Evolutionary conservation across 805 yeast species (phyloP), one percentile per base, ranked within the genome.

Genomic region (Myxozyma nipponensis): DNA sequence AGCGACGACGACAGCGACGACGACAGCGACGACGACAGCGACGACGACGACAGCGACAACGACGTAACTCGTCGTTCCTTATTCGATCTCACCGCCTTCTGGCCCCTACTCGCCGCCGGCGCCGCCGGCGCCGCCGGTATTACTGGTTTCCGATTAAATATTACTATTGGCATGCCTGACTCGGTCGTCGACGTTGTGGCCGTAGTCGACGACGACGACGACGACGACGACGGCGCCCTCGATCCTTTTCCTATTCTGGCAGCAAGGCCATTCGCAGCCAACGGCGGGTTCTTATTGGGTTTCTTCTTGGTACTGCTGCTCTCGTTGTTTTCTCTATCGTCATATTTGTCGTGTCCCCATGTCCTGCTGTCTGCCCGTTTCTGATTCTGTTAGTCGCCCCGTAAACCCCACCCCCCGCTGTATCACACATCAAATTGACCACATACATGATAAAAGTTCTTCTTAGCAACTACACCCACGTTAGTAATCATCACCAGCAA

Each of bases 231-330:
- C n/a, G n/a, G n/a, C n/a, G n/a, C n/a, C n/a, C n/a, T n/a, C n/a
- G n/a, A n/a, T n/a, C n/a, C 30, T 32, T 53, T 53, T 21, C 55
- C 57, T 37, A 54, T 54, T 32, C 58, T 44, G 13, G 53, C 53
- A 3, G 57, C 58, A 2, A 54, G 39, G 26, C 56, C 32, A 34
- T 52, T 54, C 15, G 48, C 52, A 9, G 57, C 44, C 26, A 52
- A 23, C 35, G 45, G 40, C 10, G 42, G 30, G 9, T 47, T 28
- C 10, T 38, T 24, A 38, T 17, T 19, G 21, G 36, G 45, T 39
- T 13, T 7, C 4, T n/a, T 21, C 30, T 40, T 34, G 39, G 35
- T 39, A n/a, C 25, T 18, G 13, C 17, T 22, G n/a, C 13, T 25
- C 15, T 6, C 41, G 10, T 32, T 36, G 17, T n/a, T 13, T 13